phyloP scores from a whole-genome alignment of 2,329 filamentous ascomycete species.

The Aureobasidium sp. region DNA sequence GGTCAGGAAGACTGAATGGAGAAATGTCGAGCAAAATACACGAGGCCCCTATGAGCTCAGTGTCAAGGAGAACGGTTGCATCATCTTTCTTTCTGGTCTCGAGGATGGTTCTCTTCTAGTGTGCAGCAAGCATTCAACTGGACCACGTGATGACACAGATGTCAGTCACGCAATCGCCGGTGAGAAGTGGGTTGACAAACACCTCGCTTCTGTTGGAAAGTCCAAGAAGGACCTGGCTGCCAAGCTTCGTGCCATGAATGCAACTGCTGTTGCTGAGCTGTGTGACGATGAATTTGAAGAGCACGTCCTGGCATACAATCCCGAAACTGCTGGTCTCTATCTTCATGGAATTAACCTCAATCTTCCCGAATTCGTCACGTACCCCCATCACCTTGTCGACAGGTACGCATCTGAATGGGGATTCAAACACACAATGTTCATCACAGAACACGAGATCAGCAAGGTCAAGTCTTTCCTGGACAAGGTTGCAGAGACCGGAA shows the following conservation, averaged over 20 bases:
- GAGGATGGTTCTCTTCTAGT: constrained; percentile 85
- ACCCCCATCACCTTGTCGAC: constrained; percentile 75
- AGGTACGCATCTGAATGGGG: constrained; percentile 88
- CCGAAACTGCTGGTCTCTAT: constrained; percentile 80
- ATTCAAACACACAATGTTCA: constrained; percentile 79
- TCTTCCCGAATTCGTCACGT: constrained; percentile 82
- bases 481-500: constrained; percentile 75
- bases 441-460: constrained; percentile 66
- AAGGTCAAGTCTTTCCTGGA: constrained; percentile 77
- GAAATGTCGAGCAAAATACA: constrained; percentile 66
- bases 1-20: constrained; percentile 74
- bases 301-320: constrained; percentile 84
- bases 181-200: constrained; percentile 72
- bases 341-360: constrained; percentile 96
- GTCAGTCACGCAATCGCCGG: constrained; percentile 79
- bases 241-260: constrained; percentile 70
- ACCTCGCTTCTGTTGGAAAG: constrained; percentile 70
- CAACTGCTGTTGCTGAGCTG: constrained; percentile 90
- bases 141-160: constrained; percentile 61
- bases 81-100: constrained; percentile 91
- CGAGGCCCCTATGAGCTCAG: constrained; percentile 88
- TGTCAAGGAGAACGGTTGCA: constrained; percentile 98
- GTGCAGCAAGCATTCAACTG: constrained; percentile 98
- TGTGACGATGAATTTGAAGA: constrained; percentile 97
- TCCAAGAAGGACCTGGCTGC: constrained; percentile 70